A percentile compares a stretch with the other conserved stretches of the same genome.
Evolutionary conservation across 23 red algal genomes (phyloP).

Genomic region (Gracilaria gracilis): DNA sequence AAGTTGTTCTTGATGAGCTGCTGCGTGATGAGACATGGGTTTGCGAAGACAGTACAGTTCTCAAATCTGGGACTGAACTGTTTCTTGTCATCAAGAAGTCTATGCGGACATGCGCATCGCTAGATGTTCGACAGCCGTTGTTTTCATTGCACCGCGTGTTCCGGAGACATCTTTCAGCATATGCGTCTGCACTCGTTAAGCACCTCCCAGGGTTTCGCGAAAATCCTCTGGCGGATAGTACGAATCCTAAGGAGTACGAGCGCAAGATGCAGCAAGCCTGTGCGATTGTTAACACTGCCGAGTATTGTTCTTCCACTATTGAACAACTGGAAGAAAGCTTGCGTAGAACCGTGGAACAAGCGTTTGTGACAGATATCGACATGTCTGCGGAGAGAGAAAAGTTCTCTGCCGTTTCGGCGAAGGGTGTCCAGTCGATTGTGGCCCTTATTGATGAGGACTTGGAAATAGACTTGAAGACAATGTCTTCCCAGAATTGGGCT

Average conservation of each 20-base stretch:
- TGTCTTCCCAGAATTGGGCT: conserved; percentile 76
- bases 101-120: conserved; percentile 83
- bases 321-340: conserved; percentile 82
- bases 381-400: conserved; percentile 78
- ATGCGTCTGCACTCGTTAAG: conserved; percentile 76
- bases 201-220: conserved; percentile 52
- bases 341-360: conserved; percentile 71
- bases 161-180: conserved; percentile 76
- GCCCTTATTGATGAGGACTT: conserved; percentile 66
- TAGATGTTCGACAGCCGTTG: conserved; percentile 86
- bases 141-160: conserved; percentile 93
- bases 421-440: conserved; percentile 73
- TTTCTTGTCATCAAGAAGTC: conserved; percentile 94
- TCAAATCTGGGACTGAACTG: conserved; percentile 78
- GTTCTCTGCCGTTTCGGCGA: conserved; percentile 81
- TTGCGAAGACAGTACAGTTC: conserved; percentile 74
- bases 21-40: conserved; percentile 81
- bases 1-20: conserved; percentile 61
- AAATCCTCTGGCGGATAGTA: conserved; percentile 62
- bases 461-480: conserved; percentile 65
- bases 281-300: conserved; percentile 73
- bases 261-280: conserved; percentile 44
- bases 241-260: conserved; percentile 40
- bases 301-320: conserved; percentile 88
- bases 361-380: conserved; percentile 78